Evolutionary conservation across 129 eudicot species (phyloP), one percentile per base, ranked within the genome.

Genomic region (Chrysanthemum seticuspe): DNA sequence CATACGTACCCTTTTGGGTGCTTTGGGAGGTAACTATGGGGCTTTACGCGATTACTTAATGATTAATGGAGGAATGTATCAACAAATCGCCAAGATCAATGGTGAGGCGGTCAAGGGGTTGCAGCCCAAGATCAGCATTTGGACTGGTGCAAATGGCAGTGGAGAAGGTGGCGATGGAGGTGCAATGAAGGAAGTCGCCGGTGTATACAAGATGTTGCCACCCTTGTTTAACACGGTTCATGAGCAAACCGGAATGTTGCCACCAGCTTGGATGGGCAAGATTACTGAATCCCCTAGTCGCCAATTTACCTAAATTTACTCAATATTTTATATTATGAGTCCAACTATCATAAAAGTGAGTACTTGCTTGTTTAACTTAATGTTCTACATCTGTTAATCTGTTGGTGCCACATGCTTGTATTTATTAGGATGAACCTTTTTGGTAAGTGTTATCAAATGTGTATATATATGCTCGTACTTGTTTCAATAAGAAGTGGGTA

Each of bases 191-290:
- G 88, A 84, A 48, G 80, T 87, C 1, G 85, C 81, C 1, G 84
- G 83, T 6, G 79, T 87, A n/a, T 87, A 87, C 48, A 79, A 78
- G 15, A 84, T 82, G 82, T 49, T 87, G 74, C 92, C 88, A 21
- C 92, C 89, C 7, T 79, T 87, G 83, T 81, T 87, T 31, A 84
- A 73, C 75, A 87, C 92, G 1, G 88, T 87, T 49, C 81, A 87
- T 65, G 87, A 84, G 54, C 92, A 87, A 59, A 87, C 88, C 0
- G 92, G 87, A 5, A 84, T 87, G 88, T 25, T 73, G 65, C 92
- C 92, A 23, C 91, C 91, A 10, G 15, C 84, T 31, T 87, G 88
- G 91, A 72, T 87, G 83, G 87, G 85, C 7, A 80, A 77, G 69
- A 67, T 86, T 0, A 58, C 57, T 44, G 74, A 81, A 36, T 76